phyloP scores from a whole-genome alignment of 345 rosid genomes.

The Hibiscus syriacus region DNA sequence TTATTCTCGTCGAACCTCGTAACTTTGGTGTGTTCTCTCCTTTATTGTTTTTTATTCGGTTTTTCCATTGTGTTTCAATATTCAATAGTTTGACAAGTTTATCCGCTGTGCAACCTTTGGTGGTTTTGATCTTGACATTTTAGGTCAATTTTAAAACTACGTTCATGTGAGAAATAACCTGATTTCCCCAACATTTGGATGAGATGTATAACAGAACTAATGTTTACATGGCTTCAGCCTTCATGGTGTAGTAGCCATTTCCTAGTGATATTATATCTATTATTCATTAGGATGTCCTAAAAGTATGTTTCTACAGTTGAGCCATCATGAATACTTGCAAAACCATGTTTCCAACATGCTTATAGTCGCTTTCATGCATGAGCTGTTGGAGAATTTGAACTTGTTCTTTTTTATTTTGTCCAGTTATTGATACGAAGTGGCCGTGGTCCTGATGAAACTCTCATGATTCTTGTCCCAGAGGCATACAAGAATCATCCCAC shows the following conservation, averaged over 20 bases:
- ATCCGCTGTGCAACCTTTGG: too few species aligned
- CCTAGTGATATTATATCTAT: neutral
- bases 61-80: too few species aligned
- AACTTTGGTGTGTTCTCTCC: too few species aligned
- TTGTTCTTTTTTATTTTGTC: slow-evolving; percentile 9
- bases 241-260: neutral
- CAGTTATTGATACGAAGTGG: slow-evolving; percentile 94
- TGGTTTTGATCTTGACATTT: too few species aligned
- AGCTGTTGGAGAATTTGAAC: slow-evolving; percentile 4
- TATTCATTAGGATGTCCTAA: neutral
- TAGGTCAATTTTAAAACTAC: too few species aligned
- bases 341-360: neutral
- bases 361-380: neutral
- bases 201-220: neutral
- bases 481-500: slow-evolving; percentile 98
- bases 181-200: too few species aligned
- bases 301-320: slow-evolving; percentile 2
- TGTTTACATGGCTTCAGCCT: neutral
- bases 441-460: slow-evolving; percentile 77
- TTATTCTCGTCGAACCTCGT: too few species aligned
- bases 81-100: too few species aligned
- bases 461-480: slow-evolving; percentile 99
- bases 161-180: too few species aligned
- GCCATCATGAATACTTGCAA: neutral
- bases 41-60: too few species aligned